These are phyloP conservation scores for Hevea brasiliensis DNA, from an alignment of 345 rosid genomes.

Conservation along the genomic window DNA sequence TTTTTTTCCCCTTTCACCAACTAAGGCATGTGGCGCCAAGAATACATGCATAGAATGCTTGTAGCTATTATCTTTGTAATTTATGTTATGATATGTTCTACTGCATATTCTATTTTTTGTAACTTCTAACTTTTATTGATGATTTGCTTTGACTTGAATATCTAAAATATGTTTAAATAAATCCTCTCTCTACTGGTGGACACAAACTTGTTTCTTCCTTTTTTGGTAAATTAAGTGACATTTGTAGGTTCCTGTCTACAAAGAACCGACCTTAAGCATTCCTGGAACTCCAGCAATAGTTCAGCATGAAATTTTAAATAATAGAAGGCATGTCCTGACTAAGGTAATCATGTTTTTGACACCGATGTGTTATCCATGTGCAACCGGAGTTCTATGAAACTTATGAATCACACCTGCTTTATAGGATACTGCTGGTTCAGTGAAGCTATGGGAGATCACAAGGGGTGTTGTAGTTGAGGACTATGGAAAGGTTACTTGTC, in stretches of 20 bases:
- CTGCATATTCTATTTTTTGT: too few species aligned
- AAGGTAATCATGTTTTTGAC: slow-evolving; percentile 51
- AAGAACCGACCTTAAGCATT: slow-evolving; percentile 69
- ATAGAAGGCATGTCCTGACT: slow-evolving; percentile 93
- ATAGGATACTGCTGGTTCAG: slow-evolving; percentile 88
- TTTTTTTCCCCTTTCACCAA: background rate
- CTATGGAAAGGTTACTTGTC: slow-evolving; percentile 69
- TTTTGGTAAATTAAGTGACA: background rate
- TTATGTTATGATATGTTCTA: too few species aligned
- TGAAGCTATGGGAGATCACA: slow-evolving; percentile 96
- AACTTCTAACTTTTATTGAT: background rate
- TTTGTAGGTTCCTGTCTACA: slow-evolving; percentile 75
- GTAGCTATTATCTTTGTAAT: background rate
- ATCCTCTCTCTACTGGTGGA: background rate
- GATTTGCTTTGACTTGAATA: background rate
- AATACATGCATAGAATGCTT: background rate
- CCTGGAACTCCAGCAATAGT: slow-evolving; percentile 89
- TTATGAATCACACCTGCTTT: slow-evolving; percentile 24
- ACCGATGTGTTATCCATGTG: slow-evolving; percentile 9
- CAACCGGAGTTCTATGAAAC: slow-evolving; percentile 12
- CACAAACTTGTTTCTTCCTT: background rate
- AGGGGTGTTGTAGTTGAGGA: slow-evolving; percentile 84
- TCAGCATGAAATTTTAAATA: slow-evolving; percentile 93
- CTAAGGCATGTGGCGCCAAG: background rate
- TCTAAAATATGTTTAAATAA: background rate